phyloP scores from a whole-genome alignment of 352 stramenopile genomes.

The Globisporangium megalacanthum region DNA sequence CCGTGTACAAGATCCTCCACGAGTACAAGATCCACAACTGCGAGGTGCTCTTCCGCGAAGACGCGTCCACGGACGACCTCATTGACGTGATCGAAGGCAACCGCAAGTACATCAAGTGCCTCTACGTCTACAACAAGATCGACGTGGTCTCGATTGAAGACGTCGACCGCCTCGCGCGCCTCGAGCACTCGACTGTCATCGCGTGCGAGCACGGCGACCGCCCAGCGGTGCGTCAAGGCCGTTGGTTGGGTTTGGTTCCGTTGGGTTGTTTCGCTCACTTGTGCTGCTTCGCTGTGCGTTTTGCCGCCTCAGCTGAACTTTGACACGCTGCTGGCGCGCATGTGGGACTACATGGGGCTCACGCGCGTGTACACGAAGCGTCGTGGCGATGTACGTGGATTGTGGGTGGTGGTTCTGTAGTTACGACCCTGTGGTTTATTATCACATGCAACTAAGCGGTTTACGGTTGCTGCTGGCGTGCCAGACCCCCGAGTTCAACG shows the following conservation, averaged over 20 bases:
- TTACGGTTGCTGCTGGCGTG: not conserved
- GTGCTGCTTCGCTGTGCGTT: not conserved
- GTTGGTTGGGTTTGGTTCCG: not conserved
- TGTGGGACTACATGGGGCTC: slow-evolving; percentile 90
- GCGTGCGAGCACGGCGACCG: slow-evolving; percentile 84
- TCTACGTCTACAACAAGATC: slow-evolving; percentile 99
- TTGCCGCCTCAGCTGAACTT: slow-evolving; percentile 92
- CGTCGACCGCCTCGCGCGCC: slow-evolving; percentile 94
- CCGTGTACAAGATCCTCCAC: slow-evolving; percentile 87
- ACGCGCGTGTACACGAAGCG: slow-evolving; percentile 88
- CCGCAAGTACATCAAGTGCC: slow-evolving; percentile 98
- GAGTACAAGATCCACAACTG: slow-evolving; percentile 99
- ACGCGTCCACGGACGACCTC: slow-evolving; percentile 96
- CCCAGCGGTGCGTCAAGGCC: slow-evolving; percentile 37
- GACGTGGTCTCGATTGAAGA: slow-evolving; percentile 99
- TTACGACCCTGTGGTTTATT: not conserved
- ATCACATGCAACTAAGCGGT: not conserved
- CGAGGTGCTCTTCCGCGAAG: slow-evolving; percentile 96
- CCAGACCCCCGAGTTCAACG: slow-evolving; percentile 65
- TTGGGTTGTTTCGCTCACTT: not conserved
- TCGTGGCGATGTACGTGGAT: slow-evolving; percentile 55
- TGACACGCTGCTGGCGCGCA: slow-evolving; percentile 86
- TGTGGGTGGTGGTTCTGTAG: not conserved
- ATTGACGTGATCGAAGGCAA: slow-evolving; percentile 99
- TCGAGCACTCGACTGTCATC: slow-evolving; percentile 96